These are phyloP conservation scores for Cornus florida DNA, from an alignment of 148 eudicot genomes.

Conservation along the genomic window DNA sequence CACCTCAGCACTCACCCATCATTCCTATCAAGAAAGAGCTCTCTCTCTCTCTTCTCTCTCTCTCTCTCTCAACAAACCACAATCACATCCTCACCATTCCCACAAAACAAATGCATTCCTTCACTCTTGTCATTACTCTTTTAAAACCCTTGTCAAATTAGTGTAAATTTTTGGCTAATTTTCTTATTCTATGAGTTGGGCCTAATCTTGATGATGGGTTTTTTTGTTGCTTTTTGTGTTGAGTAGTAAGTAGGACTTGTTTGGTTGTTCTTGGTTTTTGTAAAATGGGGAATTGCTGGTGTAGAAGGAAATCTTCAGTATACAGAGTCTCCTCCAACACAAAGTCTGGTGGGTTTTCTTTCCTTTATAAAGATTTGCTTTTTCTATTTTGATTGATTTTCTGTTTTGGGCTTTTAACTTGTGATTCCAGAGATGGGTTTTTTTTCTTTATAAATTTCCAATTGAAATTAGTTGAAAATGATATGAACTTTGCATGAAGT, in stretches of 20 bases:
- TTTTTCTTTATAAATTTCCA: not conserved
- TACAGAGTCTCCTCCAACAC: conserved; percentile 55
- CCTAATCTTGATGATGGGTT: conserved; percentile 1
- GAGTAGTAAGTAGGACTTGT: not conserved
- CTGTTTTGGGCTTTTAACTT: not conserved
- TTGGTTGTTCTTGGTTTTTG: conserved; percentile 8
- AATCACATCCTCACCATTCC: conserved; percentile 6
- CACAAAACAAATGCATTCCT: conserved; percentile 7
- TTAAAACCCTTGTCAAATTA: not conserved
- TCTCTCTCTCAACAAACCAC: not conserved
- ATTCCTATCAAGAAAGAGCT: conserved; percentile 17
- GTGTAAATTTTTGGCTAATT: not conserved
- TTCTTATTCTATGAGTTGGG: not conserved
- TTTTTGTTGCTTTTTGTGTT: conserved; percentile 1
- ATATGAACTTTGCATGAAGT: conserved; percentile 4
- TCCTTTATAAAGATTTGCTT: not conserved
- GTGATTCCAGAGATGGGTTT: not conserved
- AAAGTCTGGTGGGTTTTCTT: conserved; percentile 49
- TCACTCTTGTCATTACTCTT: conserved; percentile 5
- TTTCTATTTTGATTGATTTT: not conserved
- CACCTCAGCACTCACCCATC: conserved; percentile 13
- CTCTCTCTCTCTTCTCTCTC: conserved; percentile 8
- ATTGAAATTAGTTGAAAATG: not conserved
- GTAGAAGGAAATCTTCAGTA: conserved; percentile 41
- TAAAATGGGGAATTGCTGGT: conserved; percentile 73